Base-by-base conservation (phyloP, 768 basidiomycete species). In the Kwoniella shandongensis region DNA sequence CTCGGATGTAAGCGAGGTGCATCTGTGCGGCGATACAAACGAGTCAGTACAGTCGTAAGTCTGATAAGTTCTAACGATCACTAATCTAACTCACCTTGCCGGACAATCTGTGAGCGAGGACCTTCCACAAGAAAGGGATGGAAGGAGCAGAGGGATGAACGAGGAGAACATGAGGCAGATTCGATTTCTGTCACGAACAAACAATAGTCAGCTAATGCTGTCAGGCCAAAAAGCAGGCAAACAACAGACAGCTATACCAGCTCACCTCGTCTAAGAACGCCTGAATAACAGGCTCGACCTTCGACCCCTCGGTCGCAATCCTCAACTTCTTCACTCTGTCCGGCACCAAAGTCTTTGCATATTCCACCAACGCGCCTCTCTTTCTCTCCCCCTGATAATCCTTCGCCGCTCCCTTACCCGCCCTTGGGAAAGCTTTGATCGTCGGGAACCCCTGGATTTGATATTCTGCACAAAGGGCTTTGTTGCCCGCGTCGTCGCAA, bases 401-500 rank as follows among this genome's bases (percentile, higher is more conserved):
- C 60, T 87, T 81, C 0, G 88, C 81, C 0, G 82, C 80, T 2
- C 83, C 72, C 51, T 83, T 79, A 8, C 79, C 80, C 7, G 91
- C 92, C 39, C 87, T 82, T 11, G 92, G 90, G 79, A 87, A 97
- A 1, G 88, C 77, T 84, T 97, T 97, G 75, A 97, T 80, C 2
- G 92, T 96, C 2, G 92, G 92, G 82, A 92, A 97, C 2, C 92
- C 92, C 77, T 92, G 81, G 20, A 96, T 83, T 13, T 85, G 80
- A 54, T 92, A 88, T 49, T 89, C 85, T 0, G 84, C 83, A 70
- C 93, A 97, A 6, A 97, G 77, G 10, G 79, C 81, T 76, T 87
- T 91, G 77, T 97, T 94, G 71, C 79, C 79, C 29, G 85, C 82
- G 13, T 83, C 86, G 68, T 96, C 91, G 62, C 92, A 97, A 73